Base-by-base conservation (phyloP, 306 rosid genomes). In the Bauhinia variegata region DNA sequence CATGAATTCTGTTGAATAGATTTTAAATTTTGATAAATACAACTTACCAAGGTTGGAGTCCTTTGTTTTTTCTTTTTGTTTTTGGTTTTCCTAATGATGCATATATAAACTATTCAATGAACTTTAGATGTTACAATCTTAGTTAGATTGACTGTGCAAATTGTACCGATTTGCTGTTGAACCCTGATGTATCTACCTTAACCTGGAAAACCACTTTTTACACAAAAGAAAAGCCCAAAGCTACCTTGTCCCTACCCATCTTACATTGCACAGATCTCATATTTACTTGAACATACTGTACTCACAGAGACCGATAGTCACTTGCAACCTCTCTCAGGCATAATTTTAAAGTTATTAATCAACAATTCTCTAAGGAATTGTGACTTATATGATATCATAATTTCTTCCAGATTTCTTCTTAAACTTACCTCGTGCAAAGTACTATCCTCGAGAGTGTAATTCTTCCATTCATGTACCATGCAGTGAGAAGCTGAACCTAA, bases 401-500 rank as follows among this genome's bases (percentile, higher is more conserved):
- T 14, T 53, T 60, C 43, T 53, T 54, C 7, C 18, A 23, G 15
- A 16, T 50, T 49, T 33, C 41, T 4, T 62, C 38, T 56, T 46
- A 44, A 52, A 52, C 8, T 60, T 23, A 23, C 28, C 28, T 23
- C 2, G 28, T 2, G 2, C 28, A 23, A 1, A 23, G 2, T 23
- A 23, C n/a, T 11, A 60, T 70, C n/a, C 58, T 19, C 42, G 56
- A 69, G 65, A 71, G 68, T 70, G 75, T 80, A 75, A 75, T 51
- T 52, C n/a, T 65, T 74, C 37, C 47, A 17, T 71, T 46, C 46
- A 37, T 72, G 5, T 76, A 50, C 65, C 59, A 36, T 87, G 92
- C 84, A 93, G 97, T 73, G 95, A 93, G 85, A 96, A 90, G 89
- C 82, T 93, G 80, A 49, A 85, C 82, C 86, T 93, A 51, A 90